Conservation (phyloP, 2,329 filamentous ascomycete species). For the Aspergillus candidus region DNA sequence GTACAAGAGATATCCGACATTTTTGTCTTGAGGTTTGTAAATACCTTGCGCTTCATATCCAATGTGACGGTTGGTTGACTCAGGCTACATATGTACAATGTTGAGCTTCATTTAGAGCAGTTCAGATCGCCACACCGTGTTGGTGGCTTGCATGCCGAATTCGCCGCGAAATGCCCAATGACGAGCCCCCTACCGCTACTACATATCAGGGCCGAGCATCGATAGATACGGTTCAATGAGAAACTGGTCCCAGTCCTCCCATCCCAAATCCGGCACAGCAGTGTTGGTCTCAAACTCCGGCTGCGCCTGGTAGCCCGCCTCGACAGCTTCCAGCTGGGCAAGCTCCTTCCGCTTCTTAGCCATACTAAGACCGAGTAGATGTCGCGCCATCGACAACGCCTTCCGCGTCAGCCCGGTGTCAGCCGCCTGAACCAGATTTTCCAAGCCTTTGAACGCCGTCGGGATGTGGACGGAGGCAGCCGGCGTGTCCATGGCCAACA, state of each 20-base stretch:
- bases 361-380: slow-evolving; percentile 23
- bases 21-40: too few relatives aligned
- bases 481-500: slow-evolving; percentile 25
- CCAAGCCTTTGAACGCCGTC: slow-evolving; percentile 20
- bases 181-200: slow-evolving; percentile 2
- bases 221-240: slow-evolving; percentile 26
- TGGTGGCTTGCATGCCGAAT: too few relatives aligned
- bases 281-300: slow-evolving; percentile 8
- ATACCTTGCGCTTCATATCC: too few relatives aligned
- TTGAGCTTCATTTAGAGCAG: too few relatives aligned
- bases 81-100: too few relatives aligned
- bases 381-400: slow-evolving; percentile 24
- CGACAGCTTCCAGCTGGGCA: slow-evolving; percentile 23
- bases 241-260: slow-evolving; percentile 28
- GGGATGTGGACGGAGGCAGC: slow-evolving; percentile 14
- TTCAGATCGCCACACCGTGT: too few relatives aligned
- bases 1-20: too few relatives aligned
- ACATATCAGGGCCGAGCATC: slow-evolving; percentile 17
- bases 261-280: slow-evolving; percentile 17
- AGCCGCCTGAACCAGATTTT: slow-evolving; percentile 20
- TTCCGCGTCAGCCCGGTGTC: slow-evolving; percentile 24
- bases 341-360: slow-evolving; percentile 27
- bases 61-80: too few relatives aligned
- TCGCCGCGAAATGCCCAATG: too few relatives aligned
- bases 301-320: slow-evolving; percentile 13